phyloP scores from a whole-genome alignment of 2,329 filamentous ascomycete species.

The Verticillium klebahnii region DNA sequence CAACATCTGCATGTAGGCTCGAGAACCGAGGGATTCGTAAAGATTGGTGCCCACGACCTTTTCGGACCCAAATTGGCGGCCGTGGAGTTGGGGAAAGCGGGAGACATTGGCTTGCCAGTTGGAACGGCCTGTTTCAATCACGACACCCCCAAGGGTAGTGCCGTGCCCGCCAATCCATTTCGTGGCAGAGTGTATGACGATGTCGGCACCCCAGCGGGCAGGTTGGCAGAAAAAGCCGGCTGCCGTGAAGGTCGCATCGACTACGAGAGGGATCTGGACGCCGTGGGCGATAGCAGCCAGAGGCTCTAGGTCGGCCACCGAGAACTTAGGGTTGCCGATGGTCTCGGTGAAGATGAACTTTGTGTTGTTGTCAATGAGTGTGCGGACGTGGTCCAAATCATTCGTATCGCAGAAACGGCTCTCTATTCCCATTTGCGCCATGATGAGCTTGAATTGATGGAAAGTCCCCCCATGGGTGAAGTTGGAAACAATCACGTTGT shows the following conservation, averaged over 20 bases:
- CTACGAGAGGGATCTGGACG: slow-evolving; percentile 62
- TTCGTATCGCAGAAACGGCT: slow-evolving; percentile 87
- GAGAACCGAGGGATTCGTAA: slow-evolving; percentile 73
- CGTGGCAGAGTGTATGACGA: slow-evolving; percentile 89
- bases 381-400: slow-evolving; percentile 70
- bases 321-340: slow-evolving; percentile 91
- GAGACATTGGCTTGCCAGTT: slow-evolving; percentile 82
- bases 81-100: slow-evolving; percentile 89
- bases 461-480: slow-evolving; percentile 95
- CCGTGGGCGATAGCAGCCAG: slow-evolving; percentile 75
- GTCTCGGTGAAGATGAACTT: slow-evolving; percentile 90
- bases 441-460: slow-evolving; percentile 91
- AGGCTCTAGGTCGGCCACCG: slow-evolving; percentile 84
- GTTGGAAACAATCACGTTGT: slow-evolving; percentile 88
- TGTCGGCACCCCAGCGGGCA: slow-evolving; percentile 87
- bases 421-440: slow-evolving; percentile 77
- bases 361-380: slow-evolving; percentile 84
- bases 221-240: slow-evolving; percentile 85
- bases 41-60: slow-evolving; percentile 95
- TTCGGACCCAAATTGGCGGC: slow-evolving; percentile 86
- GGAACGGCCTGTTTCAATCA: slow-evolving; percentile 87
- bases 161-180: slow-evolving; percentile 98
- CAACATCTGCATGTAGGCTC: slow-evolving; percentile 78
- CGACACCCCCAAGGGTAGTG: slow-evolving; percentile 81
- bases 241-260: slow-evolving; percentile 91